phyloP scores from a whole-genome alignment of 2,329 filamentous ascomycete genomes.

The Fusarium chuoi region DNA sequence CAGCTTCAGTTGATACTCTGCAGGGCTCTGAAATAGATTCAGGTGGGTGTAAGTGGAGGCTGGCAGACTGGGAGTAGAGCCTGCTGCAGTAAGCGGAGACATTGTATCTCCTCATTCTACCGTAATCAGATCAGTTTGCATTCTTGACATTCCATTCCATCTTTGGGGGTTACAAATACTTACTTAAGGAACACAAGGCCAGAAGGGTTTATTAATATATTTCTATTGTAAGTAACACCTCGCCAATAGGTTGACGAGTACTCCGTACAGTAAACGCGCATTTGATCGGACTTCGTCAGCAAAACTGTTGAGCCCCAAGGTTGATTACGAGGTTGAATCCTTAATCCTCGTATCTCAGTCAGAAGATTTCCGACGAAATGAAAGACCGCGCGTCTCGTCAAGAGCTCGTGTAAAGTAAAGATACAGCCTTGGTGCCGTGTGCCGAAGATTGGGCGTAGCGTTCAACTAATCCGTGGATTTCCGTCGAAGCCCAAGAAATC shows the following conservation, averaged over 20 bases:
- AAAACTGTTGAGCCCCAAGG: background rate
- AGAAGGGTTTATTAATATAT: background rate
- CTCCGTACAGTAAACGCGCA: background rate
- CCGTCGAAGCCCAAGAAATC: constrained; percentile 13
- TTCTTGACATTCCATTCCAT: background rate
- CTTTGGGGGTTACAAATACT: background rate
- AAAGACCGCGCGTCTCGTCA: constrained; percentile 12
- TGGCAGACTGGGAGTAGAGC: background rate
- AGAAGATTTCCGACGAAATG: background rate
- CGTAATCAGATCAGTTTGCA: background rate
- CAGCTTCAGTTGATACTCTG: background rate
- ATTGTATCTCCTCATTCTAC: background rate
- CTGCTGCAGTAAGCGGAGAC: background rate
- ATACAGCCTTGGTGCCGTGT: constrained; percentile 18
- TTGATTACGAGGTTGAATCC: background rate
- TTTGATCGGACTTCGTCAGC: background rate
- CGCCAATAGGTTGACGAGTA: background rate
- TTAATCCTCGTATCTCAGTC: background rate
- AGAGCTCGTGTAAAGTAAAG: background rate
- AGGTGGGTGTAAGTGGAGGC: constrained; percentile 5
- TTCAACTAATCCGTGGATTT: constrained; percentile 4
- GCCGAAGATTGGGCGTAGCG: background rate
- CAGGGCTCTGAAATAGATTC: background rate
- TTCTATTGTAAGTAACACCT: background rate
- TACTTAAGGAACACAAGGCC: background rate